A percentile compares a stretch with the other conserved stretches of the same genome.
Evolutionary conservation across 2,329 filamentous ascomycete species (phyloP).

Genomic region (Fusarium goolgardi): DNA sequence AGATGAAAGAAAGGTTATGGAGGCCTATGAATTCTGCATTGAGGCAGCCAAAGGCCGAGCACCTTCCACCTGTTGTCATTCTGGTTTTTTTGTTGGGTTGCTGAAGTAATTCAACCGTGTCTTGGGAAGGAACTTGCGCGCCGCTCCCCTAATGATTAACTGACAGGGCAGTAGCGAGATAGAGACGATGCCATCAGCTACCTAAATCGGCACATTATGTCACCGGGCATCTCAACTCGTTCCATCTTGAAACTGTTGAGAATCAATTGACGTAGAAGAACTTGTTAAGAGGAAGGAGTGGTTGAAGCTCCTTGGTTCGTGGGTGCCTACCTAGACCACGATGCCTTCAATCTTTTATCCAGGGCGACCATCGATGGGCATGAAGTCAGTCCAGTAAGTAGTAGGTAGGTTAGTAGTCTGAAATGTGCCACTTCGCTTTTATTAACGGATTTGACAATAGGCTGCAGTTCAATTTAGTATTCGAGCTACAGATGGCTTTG

Average conservation of each 20-base stretch:
- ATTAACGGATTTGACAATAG: not conserved
- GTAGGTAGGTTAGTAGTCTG: no score
- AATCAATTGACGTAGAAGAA: not conserved
- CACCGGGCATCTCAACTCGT: not conserved
- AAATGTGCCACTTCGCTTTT: no score
- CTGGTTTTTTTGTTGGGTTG: constrained; percentile 5
- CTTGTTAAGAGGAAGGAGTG: not conserved
- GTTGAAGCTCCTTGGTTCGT: not conserved
- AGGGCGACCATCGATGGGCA: not conserved
- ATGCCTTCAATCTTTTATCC: not conserved
- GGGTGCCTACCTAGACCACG: not conserved
- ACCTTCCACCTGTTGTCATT: not conserved
- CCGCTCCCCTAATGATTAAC: not conserved
- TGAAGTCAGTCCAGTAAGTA: not conserved
- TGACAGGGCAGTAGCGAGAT: constrained; percentile 7
- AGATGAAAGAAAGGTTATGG: not conserved
- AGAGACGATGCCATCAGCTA: not conserved
- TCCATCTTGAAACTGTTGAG: constrained; percentile 3
- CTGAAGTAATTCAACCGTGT: not conserved
- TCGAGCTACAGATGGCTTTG: not conserved
- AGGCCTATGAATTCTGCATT: not conserved
- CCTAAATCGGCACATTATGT: not conserved
- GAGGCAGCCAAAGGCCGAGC: not conserved
- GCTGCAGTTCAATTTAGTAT: not conserved
- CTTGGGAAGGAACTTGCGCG: constrained; percentile 6